phyloP scores from a whole-genome alignment of 2,329 filamentous ascomycete species.

The Fusarium oxysporum region DNA sequence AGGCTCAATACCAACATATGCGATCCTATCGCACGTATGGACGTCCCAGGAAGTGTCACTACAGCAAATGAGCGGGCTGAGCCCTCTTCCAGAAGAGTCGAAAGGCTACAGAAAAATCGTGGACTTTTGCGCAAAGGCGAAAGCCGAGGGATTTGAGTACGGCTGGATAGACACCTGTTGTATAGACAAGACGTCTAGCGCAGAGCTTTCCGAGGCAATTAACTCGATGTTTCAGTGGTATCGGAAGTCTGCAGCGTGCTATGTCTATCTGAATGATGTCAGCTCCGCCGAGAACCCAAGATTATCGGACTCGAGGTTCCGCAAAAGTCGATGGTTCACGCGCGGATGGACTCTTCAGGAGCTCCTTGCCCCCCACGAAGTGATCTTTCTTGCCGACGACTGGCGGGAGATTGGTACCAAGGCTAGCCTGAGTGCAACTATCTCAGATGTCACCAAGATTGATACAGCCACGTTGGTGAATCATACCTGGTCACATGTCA shows the following conservation, averaged over 20 bases:
- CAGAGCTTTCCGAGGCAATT: conserved; percentile 12
- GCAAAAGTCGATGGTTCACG: conserved; percentile 15
- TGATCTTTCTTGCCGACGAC: background rate
- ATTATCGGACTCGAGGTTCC: background rate
- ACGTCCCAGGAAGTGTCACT: background rate
- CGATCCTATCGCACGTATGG: conserved; percentile 23
- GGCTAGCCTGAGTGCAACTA: background rate
- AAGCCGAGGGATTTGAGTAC: conserved; percentile 19
- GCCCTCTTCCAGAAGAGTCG: background rate
- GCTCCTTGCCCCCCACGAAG: conserved; percentile 14
- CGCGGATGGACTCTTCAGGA: conserved; percentile 18
- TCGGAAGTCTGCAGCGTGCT: conserved; percentile 2
- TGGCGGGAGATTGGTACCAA: conserved; percentile 15
- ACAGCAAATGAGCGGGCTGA: background rate
- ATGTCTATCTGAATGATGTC: conserved; percentile 9
- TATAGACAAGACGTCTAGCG: conserved; percentile 22
- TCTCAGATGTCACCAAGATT: conserved; percentile 10
- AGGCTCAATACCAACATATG: background rate
- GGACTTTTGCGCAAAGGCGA: conserved; percentile 10
- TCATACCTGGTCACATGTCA: conserved; percentile 13
- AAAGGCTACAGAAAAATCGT: conserved; percentile 17
- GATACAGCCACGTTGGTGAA: conserved; percentile 1
- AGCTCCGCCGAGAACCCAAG: background rate
- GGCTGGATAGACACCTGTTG: conserved; percentile 22
- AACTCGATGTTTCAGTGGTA: conserved; percentile 24